These are phyloP conservation scores for Lipomyces lipofer DNA, from an alignment of 805 yeast genomes.

Conservation along the genomic window DNA sequence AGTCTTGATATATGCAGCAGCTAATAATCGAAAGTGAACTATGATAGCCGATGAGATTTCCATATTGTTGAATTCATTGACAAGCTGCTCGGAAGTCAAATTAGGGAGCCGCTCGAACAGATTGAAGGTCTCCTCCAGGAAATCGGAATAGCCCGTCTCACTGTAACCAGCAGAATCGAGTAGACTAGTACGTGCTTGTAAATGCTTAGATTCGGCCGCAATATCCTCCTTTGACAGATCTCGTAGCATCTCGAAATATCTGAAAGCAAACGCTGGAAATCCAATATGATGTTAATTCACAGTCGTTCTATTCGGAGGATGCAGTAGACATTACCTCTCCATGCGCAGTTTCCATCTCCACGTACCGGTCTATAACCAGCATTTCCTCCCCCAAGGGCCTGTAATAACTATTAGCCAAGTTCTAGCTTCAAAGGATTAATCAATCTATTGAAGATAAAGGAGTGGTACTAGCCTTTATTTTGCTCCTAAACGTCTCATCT, in stretches of 20 bases:
- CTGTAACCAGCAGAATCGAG: conserved; percentile 31
- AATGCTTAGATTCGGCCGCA: neutral
- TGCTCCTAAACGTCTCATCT: conserved; percentile 23
- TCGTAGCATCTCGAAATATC: conserved; percentile 24
- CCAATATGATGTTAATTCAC: conserved; percentile 1
- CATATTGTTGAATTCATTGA: conserved; percentile 24
- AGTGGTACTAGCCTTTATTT: conserved; percentile 8
- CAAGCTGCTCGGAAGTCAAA: conserved; percentile 12
- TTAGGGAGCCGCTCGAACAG: conserved; percentile 15
- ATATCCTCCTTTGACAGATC: conserved; percentile 11
- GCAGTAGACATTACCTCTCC: conserved; percentile 33
- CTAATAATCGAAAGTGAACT: conserved; percentile 30
- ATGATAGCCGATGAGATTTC: conserved; percentile 33
- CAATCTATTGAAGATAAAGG: no score
- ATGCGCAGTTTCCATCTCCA: conserved; percentile 35
- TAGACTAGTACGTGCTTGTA: conserved; percentile 12
- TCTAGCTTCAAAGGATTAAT: no score
- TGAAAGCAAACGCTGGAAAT: conserved; percentile 26
- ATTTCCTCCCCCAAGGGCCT: conserved; percentile 21
- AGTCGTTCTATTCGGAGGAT: no score
- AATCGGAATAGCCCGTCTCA: conserved; percentile 31
- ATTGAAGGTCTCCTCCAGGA: conserved; percentile 25
- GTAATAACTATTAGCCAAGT: no score
- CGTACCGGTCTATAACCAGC: conserved; percentile 29
- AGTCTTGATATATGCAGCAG: conserved; percentile 32